Conservation (phyloP, 179 eudicot species). For the Monotropa hypopitys region DNA sequence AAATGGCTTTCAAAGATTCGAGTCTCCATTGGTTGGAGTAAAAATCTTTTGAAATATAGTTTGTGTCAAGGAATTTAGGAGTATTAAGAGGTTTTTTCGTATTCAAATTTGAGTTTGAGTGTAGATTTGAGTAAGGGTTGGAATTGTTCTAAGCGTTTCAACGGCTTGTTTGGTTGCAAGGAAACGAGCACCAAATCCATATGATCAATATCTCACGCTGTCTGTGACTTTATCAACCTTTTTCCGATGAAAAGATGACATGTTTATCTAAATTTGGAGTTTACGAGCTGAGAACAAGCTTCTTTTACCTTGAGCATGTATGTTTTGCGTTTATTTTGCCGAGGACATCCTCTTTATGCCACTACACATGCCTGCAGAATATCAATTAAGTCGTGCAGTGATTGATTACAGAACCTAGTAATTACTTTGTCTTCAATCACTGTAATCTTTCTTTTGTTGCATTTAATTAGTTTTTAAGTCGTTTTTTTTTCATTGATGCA, state of each 20-base stretch:
- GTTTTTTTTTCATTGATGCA: conserved; percentile 16
- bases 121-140: neutral
- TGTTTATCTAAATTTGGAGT: neutral
- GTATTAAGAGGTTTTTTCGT: neutral
- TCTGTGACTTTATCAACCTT: neutral
- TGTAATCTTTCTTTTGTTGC: neutral
- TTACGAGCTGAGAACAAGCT: neutral
- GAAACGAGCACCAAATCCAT: neutral
- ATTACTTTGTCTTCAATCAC: neutral
- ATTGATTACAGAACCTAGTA: neutral
- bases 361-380: neutral
- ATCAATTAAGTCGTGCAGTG: neutral
- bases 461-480: neutral
- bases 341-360: neutral
- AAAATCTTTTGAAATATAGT: neutral
- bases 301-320: neutral
- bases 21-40: neutral
- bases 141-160: neutral
- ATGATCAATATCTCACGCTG: neutral
- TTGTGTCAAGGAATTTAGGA: neutral
- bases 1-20: neutral
- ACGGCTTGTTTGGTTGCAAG: neutral
- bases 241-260: no score
- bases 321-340: neutral
- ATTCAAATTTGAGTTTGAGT: neutral